Evolutionary conservation across 192 early-diverging fungal genomes (phyloP).

Genomic region (Spizellomyces sp.): DNA sequence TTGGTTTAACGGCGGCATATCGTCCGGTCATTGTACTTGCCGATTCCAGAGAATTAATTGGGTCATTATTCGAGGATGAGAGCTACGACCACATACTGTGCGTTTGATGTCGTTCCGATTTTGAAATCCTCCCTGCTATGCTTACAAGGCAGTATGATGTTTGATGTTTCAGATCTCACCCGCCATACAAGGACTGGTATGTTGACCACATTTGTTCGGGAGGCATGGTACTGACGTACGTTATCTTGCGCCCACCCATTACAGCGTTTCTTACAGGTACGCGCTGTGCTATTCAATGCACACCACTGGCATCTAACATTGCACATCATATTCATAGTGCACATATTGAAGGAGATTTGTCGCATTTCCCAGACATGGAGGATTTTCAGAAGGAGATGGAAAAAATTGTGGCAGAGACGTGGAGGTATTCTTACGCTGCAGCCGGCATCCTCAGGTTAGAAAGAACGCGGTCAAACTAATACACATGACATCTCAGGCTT

Average conservation of each 20-base stretch:
- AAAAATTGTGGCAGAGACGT: slow-evolving; percentile 69
- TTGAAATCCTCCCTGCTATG: too few species aligned
- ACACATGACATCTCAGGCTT: slow-evolving; percentile 41
- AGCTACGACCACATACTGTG: slow-evolving; percentile 84
- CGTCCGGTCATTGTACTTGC: slow-evolving; percentile 80
- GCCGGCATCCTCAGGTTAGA: too few species aligned
- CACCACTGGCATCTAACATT: too few species aligned
- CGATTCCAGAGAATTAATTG: slow-evolving; percentile 72
- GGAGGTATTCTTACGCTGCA: slow-evolving; percentile 1
- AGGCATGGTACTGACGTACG: neutral
- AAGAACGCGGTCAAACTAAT: too few species aligned
- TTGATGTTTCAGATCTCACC: slow-evolving; percentile 58
- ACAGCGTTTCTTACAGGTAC: too few species aligned
- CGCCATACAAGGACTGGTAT: slow-evolving; percentile 90
- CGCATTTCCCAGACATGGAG: slow-evolving; percentile 71
- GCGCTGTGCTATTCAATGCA: too few species aligned
- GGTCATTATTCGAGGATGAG: slow-evolving; percentile 69
- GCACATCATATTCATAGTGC: slow-evolving; percentile 38
- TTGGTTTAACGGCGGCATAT: slow-evolving; percentile 70
- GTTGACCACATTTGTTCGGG: slow-evolving; percentile 45
- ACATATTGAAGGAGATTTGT: slow-evolving; percentile 87
- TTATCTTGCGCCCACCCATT: too few species aligned
- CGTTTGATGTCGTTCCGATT: too few species aligned
- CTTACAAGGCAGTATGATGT: neutral
- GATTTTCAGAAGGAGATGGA: slow-evolving; percentile 78